Base-by-base conservation (phyloP, 768 basidiomycete genomes). In the Trametes elegans region DNA sequence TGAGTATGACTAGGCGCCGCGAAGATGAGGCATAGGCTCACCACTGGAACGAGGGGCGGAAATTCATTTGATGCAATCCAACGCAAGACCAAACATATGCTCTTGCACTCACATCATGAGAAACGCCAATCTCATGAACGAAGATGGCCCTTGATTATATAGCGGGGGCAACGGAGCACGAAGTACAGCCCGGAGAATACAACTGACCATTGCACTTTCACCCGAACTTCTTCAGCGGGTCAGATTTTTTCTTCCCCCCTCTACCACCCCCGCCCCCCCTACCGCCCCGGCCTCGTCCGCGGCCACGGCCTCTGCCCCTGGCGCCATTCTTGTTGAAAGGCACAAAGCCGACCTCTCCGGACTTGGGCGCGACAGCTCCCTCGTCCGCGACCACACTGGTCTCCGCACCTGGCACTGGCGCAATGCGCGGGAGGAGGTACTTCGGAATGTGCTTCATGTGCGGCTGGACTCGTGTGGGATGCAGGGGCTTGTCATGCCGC, bases 381-480 rank as follows among this genome's bases (percentile, higher is more conserved):
- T 65, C 66, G 5, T 66, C 66, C 7, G 32, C 19, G 7, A 50
- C 49, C 48, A 27, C 38, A 38, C 3, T 49, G 1, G 4, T 10
- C 28, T 48, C 29, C 43, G 55, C 16, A 57, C 65, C 78, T 10
- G 74, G 44, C 3, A 87, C 83, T 7, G 87, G 74, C 21, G 86
- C 84, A 43, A 91, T 87, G 26, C 83, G 83, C 2, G 96, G 95
- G 58, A 97, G 76, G 24, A 98, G 77, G 67, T 99, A 99, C 51
- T 85, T 87, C 1, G 96, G 97, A 5, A 98, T 84, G 70, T 95
- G 90, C 70, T 96, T 98, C 85, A 98, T 90, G 68, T 98, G 95
- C 1, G 93, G 73, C 67, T 97, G 95, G 10, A 95, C 78, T 41
- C 94, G 80, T 24, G 88, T 87, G 0, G 95, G 93, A 64, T 96